phyloP scores from a whole-genome alignment of 139 green algal species.

The Raphidocelis subcapitata region DNA sequence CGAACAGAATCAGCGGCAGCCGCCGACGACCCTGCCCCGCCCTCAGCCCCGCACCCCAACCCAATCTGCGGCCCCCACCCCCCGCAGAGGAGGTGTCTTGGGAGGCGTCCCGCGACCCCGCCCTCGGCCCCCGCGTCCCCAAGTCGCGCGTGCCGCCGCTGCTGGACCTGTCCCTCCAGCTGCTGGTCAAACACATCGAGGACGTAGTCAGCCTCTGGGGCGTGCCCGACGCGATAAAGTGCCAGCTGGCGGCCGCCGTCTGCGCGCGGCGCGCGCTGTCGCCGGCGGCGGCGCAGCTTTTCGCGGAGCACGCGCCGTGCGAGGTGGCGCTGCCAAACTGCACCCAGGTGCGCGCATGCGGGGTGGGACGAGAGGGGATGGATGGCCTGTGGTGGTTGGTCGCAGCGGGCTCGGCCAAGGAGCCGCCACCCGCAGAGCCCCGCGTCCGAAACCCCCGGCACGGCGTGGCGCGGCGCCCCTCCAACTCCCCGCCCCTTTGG shows the following conservation, averaged over 20 bases:
- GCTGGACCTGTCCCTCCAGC: conserved; percentile 34
- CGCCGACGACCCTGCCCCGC: no score
- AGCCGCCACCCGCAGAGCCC: no score
- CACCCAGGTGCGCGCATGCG: conserved; percentile 18
- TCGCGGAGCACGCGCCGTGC: conserved; percentile 32
- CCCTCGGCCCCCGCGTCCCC: conserved; percentile 21
- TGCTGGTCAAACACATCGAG: conserved; percentile 58
- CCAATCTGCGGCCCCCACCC: no score
- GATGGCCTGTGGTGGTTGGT: no score
- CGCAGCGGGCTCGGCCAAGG: no score
- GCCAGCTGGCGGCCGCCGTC: conserved; percentile 46
- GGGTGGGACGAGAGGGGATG: no score
- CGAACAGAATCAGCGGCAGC: no score
- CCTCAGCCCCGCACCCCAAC: no score
- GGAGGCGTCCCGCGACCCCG: conserved; percentile 40
- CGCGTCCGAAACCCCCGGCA: no score
- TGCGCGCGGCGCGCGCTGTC: conserved; percentile 40
- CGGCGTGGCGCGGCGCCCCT: no score
- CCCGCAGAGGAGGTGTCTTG: conserved; percentile 25
- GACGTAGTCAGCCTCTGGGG: conserved; percentile 61
- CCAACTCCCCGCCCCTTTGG: no score
- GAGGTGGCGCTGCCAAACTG: conserved; percentile 63
- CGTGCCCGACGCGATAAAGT: conserved; percentile 59
- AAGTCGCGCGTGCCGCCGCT: conserved; percentile 31
- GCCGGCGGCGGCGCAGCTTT: conserved; percentile 41